Evolutionary conservation across 2,329 filamentous ascomycete genomes (phyloP).

Genomic region (Xylariales sp.): DNA sequence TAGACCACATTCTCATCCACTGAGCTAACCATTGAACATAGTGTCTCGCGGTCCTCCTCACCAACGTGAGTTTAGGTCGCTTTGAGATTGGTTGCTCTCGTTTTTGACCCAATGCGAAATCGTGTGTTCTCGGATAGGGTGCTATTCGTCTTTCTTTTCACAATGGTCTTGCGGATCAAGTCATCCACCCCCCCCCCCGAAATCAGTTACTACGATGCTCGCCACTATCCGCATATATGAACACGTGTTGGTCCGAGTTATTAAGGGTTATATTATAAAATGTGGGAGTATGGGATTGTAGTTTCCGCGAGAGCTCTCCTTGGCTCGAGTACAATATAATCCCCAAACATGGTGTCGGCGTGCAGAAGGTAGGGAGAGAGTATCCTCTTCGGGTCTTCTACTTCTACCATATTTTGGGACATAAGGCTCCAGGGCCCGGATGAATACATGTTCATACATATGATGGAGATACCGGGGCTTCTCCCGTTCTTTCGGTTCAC

Average conservation of each 20-base stretch:
- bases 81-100: neutral
- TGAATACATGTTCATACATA: neutral
- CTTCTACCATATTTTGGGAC: neutral
- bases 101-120: neutral
- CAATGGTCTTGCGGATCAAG: neutral
- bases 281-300: neutral
- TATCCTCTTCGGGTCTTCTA: neutral
- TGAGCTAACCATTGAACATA: neutral
- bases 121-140: neutral
- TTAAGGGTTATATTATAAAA: neutral
- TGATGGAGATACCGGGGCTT: neutral
- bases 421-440: neutral
- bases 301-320: neutral
- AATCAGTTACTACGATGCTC: neutral
- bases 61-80: neutral
- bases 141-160: neutral
- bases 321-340: neutral
- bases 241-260: neutral
- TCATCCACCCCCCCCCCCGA: neutral
- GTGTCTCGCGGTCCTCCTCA: neutral
- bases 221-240: too few species aligned
- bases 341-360: too few species aligned
- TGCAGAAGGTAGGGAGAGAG: neutral
- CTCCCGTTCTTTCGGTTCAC: neutral
- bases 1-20: neutral